These are phyloP conservation scores for Pythium brachiatum DNA, from an alignment of 352 stramenopile genomes.

Conservation along the genomic window DNA sequence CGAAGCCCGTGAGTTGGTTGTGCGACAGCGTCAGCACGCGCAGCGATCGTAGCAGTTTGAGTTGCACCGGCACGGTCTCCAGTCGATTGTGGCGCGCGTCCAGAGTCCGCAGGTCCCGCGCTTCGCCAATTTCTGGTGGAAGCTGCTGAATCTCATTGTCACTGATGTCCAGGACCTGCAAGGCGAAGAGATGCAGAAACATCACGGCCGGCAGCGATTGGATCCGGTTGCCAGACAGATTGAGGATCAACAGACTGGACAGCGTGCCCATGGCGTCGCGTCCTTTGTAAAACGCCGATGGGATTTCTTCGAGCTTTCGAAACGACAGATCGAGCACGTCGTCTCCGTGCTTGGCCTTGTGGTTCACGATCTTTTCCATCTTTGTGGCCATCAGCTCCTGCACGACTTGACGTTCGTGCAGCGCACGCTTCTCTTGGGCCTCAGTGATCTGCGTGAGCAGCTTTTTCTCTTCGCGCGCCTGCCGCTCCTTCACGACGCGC, in stretches of 20 bases:
- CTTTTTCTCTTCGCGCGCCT: slow-evolving; percentile 53
- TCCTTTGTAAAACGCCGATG: slow-evolving; percentile 42
- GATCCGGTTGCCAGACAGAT: slow-evolving; percentile 57
- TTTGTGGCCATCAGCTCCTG: slow-evolving; percentile 57
- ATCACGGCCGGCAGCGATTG: slow-evolving; percentile 37
- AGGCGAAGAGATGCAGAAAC: slow-evolving; percentile 56
- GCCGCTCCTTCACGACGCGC: slow-evolving; percentile 51
- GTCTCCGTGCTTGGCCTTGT: slow-evolving; percentile 53
- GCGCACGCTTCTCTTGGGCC: slow-evolving; percentile 41
- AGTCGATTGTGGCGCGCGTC: slow-evolving; percentile 57
- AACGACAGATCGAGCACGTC: slow-evolving; percentile 46
- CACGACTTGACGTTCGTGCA: slow-evolving; percentile 45
- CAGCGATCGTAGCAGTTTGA: slow-evolving; percentile 31
- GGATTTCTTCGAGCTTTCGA: slow-evolving; percentile 38
- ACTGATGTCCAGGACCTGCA: slow-evolving; percentile 56
- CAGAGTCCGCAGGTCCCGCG: slow-evolving; percentile 42
- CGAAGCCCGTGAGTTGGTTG: slow-evolving; percentile 47
- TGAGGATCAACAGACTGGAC: slow-evolving; percentile 64
- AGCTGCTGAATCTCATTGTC: slow-evolving; percentile 47
- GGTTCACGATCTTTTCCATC: slow-evolving; percentile 43
- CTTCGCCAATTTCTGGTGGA: slow-evolving; percentile 52
- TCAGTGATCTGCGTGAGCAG: slow-evolving; percentile 36
- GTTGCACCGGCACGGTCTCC: slow-evolving; percentile 27
- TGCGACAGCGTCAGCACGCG: slow-evolving; percentile 46
- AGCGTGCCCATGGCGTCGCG: slow-evolving; percentile 49